Evolutionary conservation across 2,329 filamentous ascomycete genomes (phyloP), one percentile per base, ranked within the genome.

Genomic region (Berkeleyomyces rouxiae): DNA sequence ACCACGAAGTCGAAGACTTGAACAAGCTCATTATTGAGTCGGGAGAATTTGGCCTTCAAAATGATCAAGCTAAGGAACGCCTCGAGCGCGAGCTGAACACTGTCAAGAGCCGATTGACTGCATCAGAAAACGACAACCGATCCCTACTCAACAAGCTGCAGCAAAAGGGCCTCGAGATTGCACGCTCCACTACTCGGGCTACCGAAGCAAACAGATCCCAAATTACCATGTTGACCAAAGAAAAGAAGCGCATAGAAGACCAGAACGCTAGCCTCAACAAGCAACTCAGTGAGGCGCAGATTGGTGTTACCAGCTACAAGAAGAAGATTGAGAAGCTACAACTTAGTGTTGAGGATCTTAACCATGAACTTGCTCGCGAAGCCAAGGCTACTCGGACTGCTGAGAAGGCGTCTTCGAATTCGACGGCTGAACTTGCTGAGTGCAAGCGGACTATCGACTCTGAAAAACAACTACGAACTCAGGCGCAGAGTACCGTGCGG

Each of bases 111-210:
- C 86, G 92, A 31, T 78, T 99, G 47, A 81, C 86, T 6, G 93
- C 92, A 33, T 97, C 92, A 0, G 92, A 99, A 72, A 96, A 97
- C 68, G 92, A 97, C 74, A 97, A 97, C 69, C 86, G 90, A 60
- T 86, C 90, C 4, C 77, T 99, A n/a, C 80, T 97, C 67, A 97
- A 96, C 76, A 97, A 97, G 74, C 80, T 99, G 16, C 92, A 97
- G 70, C 92, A 97, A 70, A 97, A 97, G 77, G 93, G 95, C 39
- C 80, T 99, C 5, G 92, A 99, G 70, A 95, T 99, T 72, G 92
- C 92, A 47, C 83, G 93, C 55, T 93, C 92, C 0, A 89, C 83
- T 65, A 95, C 91, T 4, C 86, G 86, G 64, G 92, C 88, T 39
- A 90, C 82, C 65, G 92, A 97, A 68, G 88, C 84, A 40, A 88